Conservation (phyloP, 495 filamentous ascomycete species). For the Penicillium ucsense region DNA sequence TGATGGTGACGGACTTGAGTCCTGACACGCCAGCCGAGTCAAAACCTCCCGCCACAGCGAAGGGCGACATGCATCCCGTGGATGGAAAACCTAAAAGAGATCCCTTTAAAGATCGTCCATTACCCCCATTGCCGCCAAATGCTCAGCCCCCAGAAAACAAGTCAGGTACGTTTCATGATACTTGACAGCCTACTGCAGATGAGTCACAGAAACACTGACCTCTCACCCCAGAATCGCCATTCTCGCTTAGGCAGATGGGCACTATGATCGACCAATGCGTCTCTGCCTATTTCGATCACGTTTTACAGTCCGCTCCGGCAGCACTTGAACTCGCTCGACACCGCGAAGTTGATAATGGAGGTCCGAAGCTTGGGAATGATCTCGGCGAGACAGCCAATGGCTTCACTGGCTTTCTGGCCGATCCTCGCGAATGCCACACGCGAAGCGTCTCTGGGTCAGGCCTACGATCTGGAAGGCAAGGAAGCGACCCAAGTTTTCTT, state of each 20-base stretch:
- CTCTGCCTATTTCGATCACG: constrained; percentile 37
- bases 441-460: constrained; percentile 26
- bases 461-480: constrained; percentile 8
- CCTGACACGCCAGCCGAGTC: constrained; percentile 23
- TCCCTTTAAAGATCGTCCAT: constrained; percentile 2
- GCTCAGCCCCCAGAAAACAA: not conserved
- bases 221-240: constrained; percentile 16
- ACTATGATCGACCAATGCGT: constrained; percentile 45
- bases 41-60: constrained; percentile 9
- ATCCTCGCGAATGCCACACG: constrained; percentile 16
- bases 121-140: not conserved
- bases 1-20: constrained; percentile 77
- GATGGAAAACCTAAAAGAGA: constrained; percentile 1
- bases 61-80: constrained; percentile 3
- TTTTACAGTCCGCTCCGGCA: constrained; percentile 10
- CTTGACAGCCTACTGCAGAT: too few species aligned
- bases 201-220: constrained; percentile 1
- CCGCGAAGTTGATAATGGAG: too few species aligned
- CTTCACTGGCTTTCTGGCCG: constrained; percentile 9
- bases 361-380: too few species aligned
- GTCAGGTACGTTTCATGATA: constrained; percentile 1
- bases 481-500: not conserved
- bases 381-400: not conserved
- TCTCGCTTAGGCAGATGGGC: constrained; percentile 41
- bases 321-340: too few species aligned